Conservation (phyloP, 208 protist genomes). For the Crithidia sp. region DNA sequence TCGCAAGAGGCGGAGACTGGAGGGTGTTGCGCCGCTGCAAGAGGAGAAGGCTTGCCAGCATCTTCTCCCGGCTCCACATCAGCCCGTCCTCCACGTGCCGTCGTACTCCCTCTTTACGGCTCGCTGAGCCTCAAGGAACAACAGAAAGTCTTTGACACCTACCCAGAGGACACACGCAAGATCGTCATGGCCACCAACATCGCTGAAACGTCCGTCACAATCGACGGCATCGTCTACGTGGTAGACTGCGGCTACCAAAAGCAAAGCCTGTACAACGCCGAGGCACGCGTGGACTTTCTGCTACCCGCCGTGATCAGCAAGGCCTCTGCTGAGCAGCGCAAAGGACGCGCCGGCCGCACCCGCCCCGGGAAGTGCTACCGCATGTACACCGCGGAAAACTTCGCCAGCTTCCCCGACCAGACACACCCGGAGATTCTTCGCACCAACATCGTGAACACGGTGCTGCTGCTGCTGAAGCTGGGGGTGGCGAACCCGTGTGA, state of each 20-base stretch:
- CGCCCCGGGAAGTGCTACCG: slow-evolving; percentile 98
- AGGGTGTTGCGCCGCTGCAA: neutral
- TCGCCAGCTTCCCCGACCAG: slow-evolving; percentile 70
- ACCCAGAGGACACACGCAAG: slow-evolving; percentile 76
- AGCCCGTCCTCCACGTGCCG: slow-evolving; percentile 30
- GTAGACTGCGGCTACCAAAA: slow-evolving; percentile 99
- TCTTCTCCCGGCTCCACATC: too few relatives aligned
- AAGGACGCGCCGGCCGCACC: slow-evolving; percentile 99
- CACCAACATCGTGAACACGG: slow-evolving; percentile 95
- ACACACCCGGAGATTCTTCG: slow-evolving; percentile 97
- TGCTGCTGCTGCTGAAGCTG: slow-evolving; percentile 96
- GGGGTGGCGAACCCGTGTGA: slow-evolving; percentile 95
- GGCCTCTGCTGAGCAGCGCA: slow-evolving; percentile 98
- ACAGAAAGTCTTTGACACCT: slow-evolving; percentile 69
- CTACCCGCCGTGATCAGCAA: slow-evolving; percentile 98
- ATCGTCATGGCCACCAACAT: slow-evolving; percentile 99
- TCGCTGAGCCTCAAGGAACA: slow-evolving; percentile 78
- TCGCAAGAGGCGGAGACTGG: neutral
- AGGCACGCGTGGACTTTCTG: slow-evolving; percentile 96
- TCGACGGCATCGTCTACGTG: slow-evolving; percentile 99
- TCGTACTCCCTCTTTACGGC: slow-evolving; percentile 86
- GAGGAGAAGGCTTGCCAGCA: too few relatives aligned
- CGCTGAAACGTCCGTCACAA: slow-evolving; percentile 99
- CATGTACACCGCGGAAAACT: slow-evolving; percentile 94
- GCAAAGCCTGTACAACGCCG: slow-evolving; percentile 97